Evolutionary conservation across 345 rosid species (phyloP).

Genomic region (Bruguiera parviflora): DNA sequence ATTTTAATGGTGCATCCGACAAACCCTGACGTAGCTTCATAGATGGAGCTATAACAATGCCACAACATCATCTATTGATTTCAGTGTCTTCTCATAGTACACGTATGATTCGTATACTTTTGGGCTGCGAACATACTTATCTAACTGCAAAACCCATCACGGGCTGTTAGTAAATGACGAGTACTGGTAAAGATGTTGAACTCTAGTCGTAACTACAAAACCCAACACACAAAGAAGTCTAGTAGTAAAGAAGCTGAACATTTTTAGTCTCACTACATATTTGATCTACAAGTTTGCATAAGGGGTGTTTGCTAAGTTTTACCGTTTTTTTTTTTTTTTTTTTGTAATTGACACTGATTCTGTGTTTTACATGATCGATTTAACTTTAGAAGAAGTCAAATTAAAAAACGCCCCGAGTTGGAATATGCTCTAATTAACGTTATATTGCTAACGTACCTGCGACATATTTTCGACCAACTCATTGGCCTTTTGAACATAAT

Average conservation of each 20-base stretch:
- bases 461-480: conserved; percentile 70
- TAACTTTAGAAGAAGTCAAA: no score
- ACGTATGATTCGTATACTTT: conserved; percentile 87
- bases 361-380: no score
- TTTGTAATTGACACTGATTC: no score
- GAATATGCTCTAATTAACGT: neutral
- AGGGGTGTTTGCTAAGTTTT: no score
- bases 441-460: conserved; percentile 38
- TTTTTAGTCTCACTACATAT: no score
- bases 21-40: neutral
- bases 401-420: no score
- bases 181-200: neutral
- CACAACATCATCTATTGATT: conserved; percentile 67
- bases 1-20: no score
- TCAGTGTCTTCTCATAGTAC: conserved; percentile 82
- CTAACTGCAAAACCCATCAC: conserved; percentile 43
- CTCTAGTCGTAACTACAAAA: no score
- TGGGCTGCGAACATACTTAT: conserved; percentile 66
- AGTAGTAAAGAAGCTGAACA: no score
- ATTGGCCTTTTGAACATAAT: conserved; percentile 67
- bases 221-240: no score
- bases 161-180: neutral
- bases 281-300: no score
- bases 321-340: no score
- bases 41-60: conserved; percentile 28